Percentiles rank a stretch among this genome's conserved stretches.
Conservation (phyloP, 345 rosid genomes). For the Arabidopsis suecica region DNA sequence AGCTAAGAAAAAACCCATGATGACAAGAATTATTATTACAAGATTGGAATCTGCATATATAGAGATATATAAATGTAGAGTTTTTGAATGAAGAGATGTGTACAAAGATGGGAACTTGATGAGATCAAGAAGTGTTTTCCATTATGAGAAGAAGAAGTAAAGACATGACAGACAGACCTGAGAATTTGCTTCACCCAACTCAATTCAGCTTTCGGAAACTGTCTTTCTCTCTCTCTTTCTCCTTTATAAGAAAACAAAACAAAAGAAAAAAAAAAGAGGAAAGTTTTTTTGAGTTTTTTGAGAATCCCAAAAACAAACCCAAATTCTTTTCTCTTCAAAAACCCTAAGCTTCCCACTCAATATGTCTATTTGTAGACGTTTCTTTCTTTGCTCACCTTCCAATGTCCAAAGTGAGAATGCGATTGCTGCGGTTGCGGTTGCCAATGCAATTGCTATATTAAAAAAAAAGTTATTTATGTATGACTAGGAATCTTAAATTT, state of each 20-base stretch:
- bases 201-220: slow-evolving; percentile 83
- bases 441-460: background rate
- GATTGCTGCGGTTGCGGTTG: slow-evolving; percentile 26
- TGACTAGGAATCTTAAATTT: slow-evolving; percentile 14
- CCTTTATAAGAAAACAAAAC: slow-evolving; percentile 38
- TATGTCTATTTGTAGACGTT: slow-evolving; percentile 57
- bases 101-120: slow-evolving; percentile 48
- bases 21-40: slow-evolving; percentile 17
- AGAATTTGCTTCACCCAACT: slow-evolving; percentile 52
- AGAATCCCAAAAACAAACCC: slow-evolving; percentile 70
- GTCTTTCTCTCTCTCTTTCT: slow-evolving; percentile 37
- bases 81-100: slow-evolving; percentile 45
- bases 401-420: slow-evolving; percentile 5
- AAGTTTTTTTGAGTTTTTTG: slow-evolving; percentile 31
- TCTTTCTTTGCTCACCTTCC: slow-evolving; percentile 54
- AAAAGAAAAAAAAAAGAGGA: slow-evolving; percentile 21
- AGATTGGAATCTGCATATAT: slow-evolving; percentile 33
- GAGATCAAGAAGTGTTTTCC: slow-evolving; percentile 47
- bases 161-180: slow-evolving; percentile 62
- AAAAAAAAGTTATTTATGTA: background rate
- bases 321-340: slow-evolving; percentile 40
- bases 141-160: slow-evolving; percentile 46
- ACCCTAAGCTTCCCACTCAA: slow-evolving; percentile 47
- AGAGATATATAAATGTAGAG: slow-evolving; percentile 42
- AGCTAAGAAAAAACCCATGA: slow-evolving; percentile 25